Conservation (phyloP, 306 rosid genomes). For the Prunus fruticosa region DNA sequence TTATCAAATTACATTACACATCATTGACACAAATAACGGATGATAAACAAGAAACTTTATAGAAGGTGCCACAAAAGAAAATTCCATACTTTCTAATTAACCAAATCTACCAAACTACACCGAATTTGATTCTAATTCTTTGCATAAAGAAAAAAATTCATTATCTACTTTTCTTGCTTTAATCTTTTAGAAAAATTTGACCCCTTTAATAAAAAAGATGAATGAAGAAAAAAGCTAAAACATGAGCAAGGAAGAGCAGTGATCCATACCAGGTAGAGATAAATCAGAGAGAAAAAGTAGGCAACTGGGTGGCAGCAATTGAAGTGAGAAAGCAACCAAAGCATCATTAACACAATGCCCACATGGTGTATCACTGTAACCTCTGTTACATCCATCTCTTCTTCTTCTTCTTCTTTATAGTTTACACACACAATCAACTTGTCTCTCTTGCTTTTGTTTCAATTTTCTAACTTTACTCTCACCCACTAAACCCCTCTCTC, state of each 20-base stretch:
- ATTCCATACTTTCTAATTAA: background rate
- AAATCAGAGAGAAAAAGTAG: conserved; percentile 65
- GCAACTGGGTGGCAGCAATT: conserved; percentile 55
- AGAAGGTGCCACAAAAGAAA: background rate
- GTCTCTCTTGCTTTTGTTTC: background rate
- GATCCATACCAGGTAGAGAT: conserved; percentile 65
- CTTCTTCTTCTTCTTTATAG: background rate
- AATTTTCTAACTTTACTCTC: background rate
- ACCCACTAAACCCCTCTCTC: background rate
- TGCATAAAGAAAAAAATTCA: background rate
- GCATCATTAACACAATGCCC: conserved; percentile 51
- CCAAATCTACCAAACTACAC: background rate
- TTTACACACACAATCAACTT: background rate
- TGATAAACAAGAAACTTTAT: conserved; percentile 1
- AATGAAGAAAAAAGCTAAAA: background rate
- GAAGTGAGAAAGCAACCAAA: conserved; percentile 66
- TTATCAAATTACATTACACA: conserved; percentile 3
- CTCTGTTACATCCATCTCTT: conserved; percentile 69
- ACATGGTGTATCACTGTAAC: conserved; percentile 74
- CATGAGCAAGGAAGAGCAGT: background rate
- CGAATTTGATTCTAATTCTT: background rate
- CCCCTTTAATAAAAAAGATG: background rate
- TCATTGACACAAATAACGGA: conserved; percentile 1
- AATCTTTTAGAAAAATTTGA: conserved; percentile 2
- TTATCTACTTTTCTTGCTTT: background rate